phyloP scores from a whole-genome alignment of 2,329 filamentous ascomycete genomes.

The Hypoxylon sp. region DNA sequence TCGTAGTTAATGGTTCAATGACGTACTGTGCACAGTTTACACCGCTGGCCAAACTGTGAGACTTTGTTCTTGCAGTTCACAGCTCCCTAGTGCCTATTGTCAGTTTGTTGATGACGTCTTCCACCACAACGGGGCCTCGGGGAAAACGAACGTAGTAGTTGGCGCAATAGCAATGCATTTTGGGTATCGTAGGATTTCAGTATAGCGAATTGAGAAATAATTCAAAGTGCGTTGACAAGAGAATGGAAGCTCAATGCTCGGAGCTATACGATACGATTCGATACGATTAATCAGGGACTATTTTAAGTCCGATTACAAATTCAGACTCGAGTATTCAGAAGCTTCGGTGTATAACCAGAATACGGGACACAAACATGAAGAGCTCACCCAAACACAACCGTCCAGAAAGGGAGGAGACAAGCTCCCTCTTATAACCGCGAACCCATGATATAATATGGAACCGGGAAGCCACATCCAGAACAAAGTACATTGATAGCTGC shows the following conservation, averaged over 20 bases:
- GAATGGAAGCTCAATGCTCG: slow-evolving; percentile 1
- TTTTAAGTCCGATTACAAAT: not conserved
- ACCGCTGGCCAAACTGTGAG: slow-evolving; percentile 50
- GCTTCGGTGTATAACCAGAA: not conserved
- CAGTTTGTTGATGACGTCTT: slow-evolving; percentile 2
- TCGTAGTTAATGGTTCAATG: not conserved
- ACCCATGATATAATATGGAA: slow-evolving; percentile 9
- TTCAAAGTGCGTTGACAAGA: slow-evolving; percentile 15
- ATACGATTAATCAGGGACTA: not conserved
- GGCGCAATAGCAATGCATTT: slow-evolving; percentile 52
- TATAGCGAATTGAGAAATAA: not conserved
- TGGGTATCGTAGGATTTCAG: slow-evolving; percentile 6
- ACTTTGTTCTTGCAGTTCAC: slow-evolving; percentile 53
- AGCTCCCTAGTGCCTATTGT: slow-evolving; percentile 40
- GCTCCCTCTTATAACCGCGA: not conserved
- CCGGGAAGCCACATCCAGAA: not conserved
- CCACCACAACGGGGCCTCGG: not conserved
- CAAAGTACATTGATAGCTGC: not conserved
- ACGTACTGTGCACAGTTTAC: slow-evolving; percentile 50
- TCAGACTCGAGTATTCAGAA: not conserved
- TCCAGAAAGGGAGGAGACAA: not conserved
- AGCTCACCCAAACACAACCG: not conserved
- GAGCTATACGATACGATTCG: not conserved
- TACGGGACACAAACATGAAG: not conserved
- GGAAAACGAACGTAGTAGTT: slow-evolving; percentile 51